These are phyloP conservation scores for Rhizopogon vinicolor DNA, from an alignment of 768 basidiomycete species.

Conservation along the genomic window DNA sequence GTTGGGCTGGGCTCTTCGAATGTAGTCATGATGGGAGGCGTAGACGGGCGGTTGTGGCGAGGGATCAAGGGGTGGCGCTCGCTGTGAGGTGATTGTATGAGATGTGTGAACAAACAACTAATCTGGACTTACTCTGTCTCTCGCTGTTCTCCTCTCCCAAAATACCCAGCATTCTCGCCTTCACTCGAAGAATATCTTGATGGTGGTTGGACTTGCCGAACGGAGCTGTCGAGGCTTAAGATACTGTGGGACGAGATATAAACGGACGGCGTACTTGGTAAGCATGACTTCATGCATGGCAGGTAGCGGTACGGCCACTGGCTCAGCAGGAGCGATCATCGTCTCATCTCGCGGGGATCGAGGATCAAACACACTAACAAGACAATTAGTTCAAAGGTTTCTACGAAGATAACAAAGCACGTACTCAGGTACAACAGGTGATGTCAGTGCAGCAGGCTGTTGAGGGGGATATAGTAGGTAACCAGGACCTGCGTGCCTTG, in stretches of 20 bases:
- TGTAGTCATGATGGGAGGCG: constrained; percentile 22
- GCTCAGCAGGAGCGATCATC: constrained; percentile 18
- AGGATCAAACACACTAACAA: constrained; percentile 16
- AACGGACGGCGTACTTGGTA: constrained; percentile 9
- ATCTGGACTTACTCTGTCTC: constrained; percentile 23
- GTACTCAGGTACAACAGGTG: constrained; percentile 20
- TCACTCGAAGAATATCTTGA: constrained; percentile 13
- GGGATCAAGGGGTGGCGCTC: constrained; percentile 50
- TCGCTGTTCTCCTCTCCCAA: constrained; percentile 2
- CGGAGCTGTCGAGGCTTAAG: constrained; percentile 5
- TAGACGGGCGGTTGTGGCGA: constrained; percentile 22
- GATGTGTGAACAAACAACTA: neutral
- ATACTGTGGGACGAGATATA: neutral
- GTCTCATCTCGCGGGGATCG: constrained; percentile 29
- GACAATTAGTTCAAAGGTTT: neutral
- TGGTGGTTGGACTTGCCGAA: constrained; percentile 9
- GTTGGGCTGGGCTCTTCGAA: constrained; percentile 15
- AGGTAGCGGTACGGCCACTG: constrained; percentile 24
- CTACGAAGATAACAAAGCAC: neutral
- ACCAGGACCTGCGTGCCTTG: constrained; percentile 7
- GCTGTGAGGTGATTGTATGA: constrained; percentile 25
- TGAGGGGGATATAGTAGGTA: constrained; percentile 2
- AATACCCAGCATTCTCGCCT: constrained; percentile 11
- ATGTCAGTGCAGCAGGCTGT: neutral
- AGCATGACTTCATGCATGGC: constrained; percentile 31